A percentile compares a stretch with the other conserved stretches of the same genome.
Conservation (phyloP, 257 asterid species). For the Rhazya stricta region DNA sequence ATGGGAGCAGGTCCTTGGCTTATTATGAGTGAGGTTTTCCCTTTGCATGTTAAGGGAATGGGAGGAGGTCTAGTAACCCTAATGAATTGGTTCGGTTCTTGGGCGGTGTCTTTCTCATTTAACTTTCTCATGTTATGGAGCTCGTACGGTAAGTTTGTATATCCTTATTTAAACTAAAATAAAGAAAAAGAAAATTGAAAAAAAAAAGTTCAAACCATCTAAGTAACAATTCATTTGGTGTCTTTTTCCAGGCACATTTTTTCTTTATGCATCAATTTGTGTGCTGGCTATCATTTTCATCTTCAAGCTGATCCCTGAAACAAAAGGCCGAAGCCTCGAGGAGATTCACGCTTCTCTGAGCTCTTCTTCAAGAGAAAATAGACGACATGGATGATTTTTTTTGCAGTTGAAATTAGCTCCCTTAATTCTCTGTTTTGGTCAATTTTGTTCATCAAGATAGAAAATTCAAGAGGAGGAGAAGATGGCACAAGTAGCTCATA, state of each 20-base stretch:
- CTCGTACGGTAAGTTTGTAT: conserved; percentile 11
- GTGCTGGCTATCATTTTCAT: conserved; percentile 23
- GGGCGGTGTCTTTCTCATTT: conserved; percentile 30
- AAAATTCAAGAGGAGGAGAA: too few species aligned
- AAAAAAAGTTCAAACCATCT: too few species aligned
- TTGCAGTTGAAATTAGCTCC: background rate
- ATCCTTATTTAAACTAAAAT: background rate
- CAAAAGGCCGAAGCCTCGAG: conserved; percentile 34
- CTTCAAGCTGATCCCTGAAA: conserved; percentile 27
- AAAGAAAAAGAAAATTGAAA: background rate
- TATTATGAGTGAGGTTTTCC: conserved; percentile 29
- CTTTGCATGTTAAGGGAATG: conserved; percentile 26
- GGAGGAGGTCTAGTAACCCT: conserved; percentile 20
- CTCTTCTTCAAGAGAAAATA: background rate
- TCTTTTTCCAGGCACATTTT: conserved; percentile 25
- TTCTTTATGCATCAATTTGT: conserved; percentile 17
- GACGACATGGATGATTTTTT: background rate
- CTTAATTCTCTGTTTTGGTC: background rate
- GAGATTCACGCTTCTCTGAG: conserved; percentile 19
- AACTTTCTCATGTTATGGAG: conserved; percentile 30
- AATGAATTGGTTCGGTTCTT: conserved; percentile 27
- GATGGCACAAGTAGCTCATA: too few species aligned
- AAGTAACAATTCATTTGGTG: too few species aligned
- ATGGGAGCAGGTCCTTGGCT: conserved; percentile 34
- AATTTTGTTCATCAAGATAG: too few species aligned